Conservation (phyloP, 805 yeast genomes). For the Scheffersomyces amazonensis region DNA sequence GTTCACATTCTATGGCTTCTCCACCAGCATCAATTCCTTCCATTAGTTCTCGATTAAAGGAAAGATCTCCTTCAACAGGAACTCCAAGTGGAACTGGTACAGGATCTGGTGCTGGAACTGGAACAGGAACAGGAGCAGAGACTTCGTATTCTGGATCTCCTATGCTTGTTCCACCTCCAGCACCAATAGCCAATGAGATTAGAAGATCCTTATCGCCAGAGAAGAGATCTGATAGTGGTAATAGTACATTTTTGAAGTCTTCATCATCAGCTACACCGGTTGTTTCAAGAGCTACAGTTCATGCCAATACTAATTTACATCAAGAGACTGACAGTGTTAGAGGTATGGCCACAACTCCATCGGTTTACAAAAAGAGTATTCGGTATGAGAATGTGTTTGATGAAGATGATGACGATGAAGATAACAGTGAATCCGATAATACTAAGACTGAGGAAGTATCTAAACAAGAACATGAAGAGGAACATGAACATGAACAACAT, state of each 20-base stretch:
- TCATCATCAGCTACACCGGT: slow-evolving; percentile 18
- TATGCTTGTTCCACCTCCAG: slow-evolving; percentile 3
- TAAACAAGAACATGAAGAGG: slow-evolving; percentile 1
- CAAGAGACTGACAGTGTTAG: slow-evolving; percentile 10
- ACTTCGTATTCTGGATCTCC: background rate
- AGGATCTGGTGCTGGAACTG: slow-evolving; percentile 1
- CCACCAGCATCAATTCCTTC: slow-evolving; percentile 21
- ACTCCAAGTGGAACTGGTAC: slow-evolving; percentile 2
- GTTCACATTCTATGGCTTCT: slow-evolving; percentile 28
- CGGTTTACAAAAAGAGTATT: slow-evolving; percentile 21
- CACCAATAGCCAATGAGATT: background rate
- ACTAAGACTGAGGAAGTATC: too few species aligned
- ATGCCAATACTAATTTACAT: slow-evolving; percentile 9
- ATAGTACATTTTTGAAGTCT: slow-evolving; percentile 15
- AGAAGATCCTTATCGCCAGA: background rate
- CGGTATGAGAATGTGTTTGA: slow-evolving; percentile 41
- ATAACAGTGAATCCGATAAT: slow-evolving; percentile 12
- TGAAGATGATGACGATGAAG: slow-evolving; percentile 48
- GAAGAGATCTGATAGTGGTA: background rate
- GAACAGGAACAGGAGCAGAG: background rate
- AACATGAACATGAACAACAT: background rate
- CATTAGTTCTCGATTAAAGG: slow-evolving; percentile 29
- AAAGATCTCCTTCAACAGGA: slow-evolving; percentile 9
- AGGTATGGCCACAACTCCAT: slow-evolving; percentile 37
- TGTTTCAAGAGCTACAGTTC: slow-evolving; percentile 20